Evolutionary conservation across 257 asterid species (phyloP), one percentile per base, ranked within the genome.

Genomic region (Knoxia roxburghii): DNA sequence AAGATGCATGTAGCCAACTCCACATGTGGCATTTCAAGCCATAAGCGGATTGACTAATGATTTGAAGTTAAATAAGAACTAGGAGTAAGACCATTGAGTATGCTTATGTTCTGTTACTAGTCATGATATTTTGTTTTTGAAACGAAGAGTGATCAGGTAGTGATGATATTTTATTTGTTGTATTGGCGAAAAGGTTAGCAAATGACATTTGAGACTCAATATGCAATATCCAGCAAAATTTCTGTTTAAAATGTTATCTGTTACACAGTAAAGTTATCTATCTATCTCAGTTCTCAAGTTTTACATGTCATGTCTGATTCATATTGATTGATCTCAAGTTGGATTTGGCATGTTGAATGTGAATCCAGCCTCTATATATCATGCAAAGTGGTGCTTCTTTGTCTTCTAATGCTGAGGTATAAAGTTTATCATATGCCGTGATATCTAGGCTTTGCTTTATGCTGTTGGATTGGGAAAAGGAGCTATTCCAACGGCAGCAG

Each of bases 381-480:
- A 45, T n/a, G 6, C 3, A 35, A 43, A 32, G 45, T 15, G 10
- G 27, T 9, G 30, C 11, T 26, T 26, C 10, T 48, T 17, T 48
- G 45, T 45, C 56, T 33, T 60, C n/a, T 35, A 4, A 52, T n/a
- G 33, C 53, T n/a, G 11, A 32, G 52, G 45, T 64, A 26, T 64
- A 9, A 46, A 29, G 46, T 67, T 52, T 61, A 43, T 59, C 26
- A 18, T 39, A 24, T 57, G n/a, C 39, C 46, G 49, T 62, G 29
- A 32, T 46, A 23, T 65, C 37, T 61, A 93, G 99, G 90, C 96
- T 65, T 70, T 93, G 88, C 97, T 93, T 64, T 93, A 88, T 76
- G 97, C 99, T 61, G 91, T 93, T 75, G 99, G 99, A 39, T 83
- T 93, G 78, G 99, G 99, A 37, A 90, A 84, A 76, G 99, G 99